phyloP scores from a whole-genome alignment of 2,329 filamentous ascomycete species.

The Neonectria faginata region DNA sequence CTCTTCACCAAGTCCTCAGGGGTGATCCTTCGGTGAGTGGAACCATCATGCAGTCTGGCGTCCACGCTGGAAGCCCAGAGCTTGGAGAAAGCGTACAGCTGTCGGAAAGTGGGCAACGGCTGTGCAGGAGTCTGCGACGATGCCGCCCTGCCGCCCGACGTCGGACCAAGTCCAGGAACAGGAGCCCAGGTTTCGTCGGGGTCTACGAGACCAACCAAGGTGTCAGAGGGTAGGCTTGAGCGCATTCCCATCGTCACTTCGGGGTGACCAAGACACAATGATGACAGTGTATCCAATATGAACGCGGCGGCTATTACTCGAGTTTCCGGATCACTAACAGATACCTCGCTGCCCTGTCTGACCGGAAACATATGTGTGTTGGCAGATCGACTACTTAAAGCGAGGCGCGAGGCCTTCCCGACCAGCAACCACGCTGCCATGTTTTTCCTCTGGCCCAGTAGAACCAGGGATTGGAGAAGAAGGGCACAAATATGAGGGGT shows the following conservation, averaged over 20 bases:
- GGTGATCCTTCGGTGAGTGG: constrained; percentile 24
- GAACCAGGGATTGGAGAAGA: constrained; percentile 70
- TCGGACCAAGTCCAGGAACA: constrained; percentile 36
- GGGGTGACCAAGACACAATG: constrained; percentile 59
- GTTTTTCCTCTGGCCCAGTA: constrained; percentile 69
- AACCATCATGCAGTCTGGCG: constrained; percentile 31
- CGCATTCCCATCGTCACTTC: constrained; percentile 39
- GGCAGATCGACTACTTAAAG: constrained; percentile 47
- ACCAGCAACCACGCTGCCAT: constrained; percentile 72
- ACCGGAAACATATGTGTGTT: constrained; percentile 37
- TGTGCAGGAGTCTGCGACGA: constrained; percentile 41
- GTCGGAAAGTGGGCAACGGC: constrained; percentile 56
- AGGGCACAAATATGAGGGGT: constrained; percentile 54
- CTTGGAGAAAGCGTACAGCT: constrained; percentile 54
- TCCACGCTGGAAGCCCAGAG: constrained; percentile 47
- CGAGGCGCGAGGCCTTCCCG: constrained; percentile 68
- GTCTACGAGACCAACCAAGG: constrained; percentile 25
- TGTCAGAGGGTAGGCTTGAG: constrained; percentile 34
- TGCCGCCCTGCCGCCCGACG: constrained; percentile 12
- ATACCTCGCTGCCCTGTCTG: constrained; percentile 29
- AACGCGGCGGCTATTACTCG: constrained; percentile 66
- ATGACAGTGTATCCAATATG: constrained; percentile 70
- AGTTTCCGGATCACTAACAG: constrained; percentile 30
- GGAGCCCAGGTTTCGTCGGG: constrained; percentile 39
- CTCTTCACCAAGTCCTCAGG: constrained; percentile 49